Base-by-base conservation (phyloP, 1,284 basidiomycete genomes). In the Exobasidium rhododendri region DNA sequence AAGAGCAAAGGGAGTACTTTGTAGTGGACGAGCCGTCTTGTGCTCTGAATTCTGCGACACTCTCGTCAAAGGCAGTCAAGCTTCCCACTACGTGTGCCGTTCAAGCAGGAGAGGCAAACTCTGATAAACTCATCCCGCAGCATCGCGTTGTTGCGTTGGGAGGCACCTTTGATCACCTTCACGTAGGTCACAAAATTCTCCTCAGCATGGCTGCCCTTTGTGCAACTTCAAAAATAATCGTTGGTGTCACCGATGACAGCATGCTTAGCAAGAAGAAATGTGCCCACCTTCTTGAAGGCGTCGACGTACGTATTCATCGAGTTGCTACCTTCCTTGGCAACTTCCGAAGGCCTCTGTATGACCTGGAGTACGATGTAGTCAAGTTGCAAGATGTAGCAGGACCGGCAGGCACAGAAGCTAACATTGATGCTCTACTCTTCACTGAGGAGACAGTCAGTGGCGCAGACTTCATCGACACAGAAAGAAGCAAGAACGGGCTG, bases 121-220 rank as follows among this genome's bases (percentile, higher is more conserved):
- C 47, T 6, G 29, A 35, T 1, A 44, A 35, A 10, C 35, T 40
- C 24, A 62, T 65, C 3, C 64, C 63, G 5, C 59, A 54, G 31
- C 54, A 68, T 31, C 51, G 40, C 10, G 69, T 67, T 6, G 69
- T 67, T 2, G 83, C 83, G 75, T 68, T 88, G 7, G 88, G 88
- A 28, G 88, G 88, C 10, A 98, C 94, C 0, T 98, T 98, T 79
- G 94, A 99, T 81, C 96, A 98, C 78, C 85, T 99, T 17, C 94
- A 99, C 79, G 87, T 92, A 1, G 94, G 94, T 0, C 94, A 99
- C 83, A 97, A 97, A 82, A 94, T 98, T 63, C 85, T 99, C 40
- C 85, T 99, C 4, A 91, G 91, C 71, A 92, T 96, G 86, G 88
- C 87, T 6, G 87, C 89, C 1, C 92, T 90, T 84, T 86, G 97